Evolutionary conservation across 306 rosid genomes (phyloP).

Genomic region (Lathyrus oleraceus): DNA sequence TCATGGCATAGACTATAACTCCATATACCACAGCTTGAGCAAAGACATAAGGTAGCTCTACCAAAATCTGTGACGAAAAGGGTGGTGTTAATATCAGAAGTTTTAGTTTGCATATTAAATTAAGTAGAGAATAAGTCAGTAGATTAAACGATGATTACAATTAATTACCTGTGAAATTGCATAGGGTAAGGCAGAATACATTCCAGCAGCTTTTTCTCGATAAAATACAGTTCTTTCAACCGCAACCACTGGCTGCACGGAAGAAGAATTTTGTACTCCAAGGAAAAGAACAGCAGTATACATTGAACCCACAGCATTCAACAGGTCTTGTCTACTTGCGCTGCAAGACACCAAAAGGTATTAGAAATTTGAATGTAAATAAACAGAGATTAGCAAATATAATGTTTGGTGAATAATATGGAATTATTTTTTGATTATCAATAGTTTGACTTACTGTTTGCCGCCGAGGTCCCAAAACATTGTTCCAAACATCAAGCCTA

Average conservation of each 20-base stretch:
- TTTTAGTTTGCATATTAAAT: not conserved
- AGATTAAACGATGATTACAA: not conserved
- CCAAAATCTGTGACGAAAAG: conserved; percentile 13
- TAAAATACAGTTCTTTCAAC: conserved; percentile 61
- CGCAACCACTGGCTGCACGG: conserved; percentile 58
- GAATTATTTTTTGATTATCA: too few relatives aligned
- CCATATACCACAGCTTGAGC: conserved; percentile 48
- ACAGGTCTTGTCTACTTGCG: conserved; percentile 33
- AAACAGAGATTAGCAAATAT: too few relatives aligned
- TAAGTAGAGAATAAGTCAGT: not conserved
- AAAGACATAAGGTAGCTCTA: conserved; percentile 46
- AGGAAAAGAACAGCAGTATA: conserved; percentile 53
- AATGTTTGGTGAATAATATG: too few relatives aligned
- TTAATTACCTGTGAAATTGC: conserved; percentile 59
- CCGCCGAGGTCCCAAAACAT: too few relatives aligned
- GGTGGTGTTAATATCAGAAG: not conserved
- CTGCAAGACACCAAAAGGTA: conserved; percentile 19
- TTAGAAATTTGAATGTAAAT: conserved; percentile 14
- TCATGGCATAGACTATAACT: conserved; percentile 61
- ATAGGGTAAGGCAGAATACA: conserved; percentile 64
- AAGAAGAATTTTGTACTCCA: conserved; percentile 48
- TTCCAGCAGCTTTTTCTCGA: conserved; percentile 63
- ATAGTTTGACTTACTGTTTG: too few relatives aligned
- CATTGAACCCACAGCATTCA: conserved; percentile 58
- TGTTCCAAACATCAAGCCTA: conserved; percentile 23